Base-by-base conservation (phyloP, 345 rosid genomes). In the Gossypium longicalyx region DNA sequence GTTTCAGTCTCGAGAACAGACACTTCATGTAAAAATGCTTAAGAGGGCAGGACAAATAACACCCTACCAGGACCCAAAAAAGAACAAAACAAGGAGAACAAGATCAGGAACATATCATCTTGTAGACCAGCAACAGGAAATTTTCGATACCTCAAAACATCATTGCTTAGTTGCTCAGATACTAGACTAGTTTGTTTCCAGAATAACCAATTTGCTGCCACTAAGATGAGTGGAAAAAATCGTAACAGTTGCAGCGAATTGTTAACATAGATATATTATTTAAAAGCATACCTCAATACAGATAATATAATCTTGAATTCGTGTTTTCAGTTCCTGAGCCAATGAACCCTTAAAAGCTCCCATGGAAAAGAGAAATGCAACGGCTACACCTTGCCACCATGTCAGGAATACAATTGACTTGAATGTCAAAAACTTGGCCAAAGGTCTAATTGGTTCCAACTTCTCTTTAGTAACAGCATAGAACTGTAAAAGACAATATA, bases 381-480 rank as follows among this genome's bases (percentile, higher is more conserved):
- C 87, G 25, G 92, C 84, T 19, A 95, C 78, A 57, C 99, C 99
- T 93, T 95, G 98, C 99, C 99, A 95, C 99, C 99, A 95, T 41
- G 99, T 95, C 78, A 95, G 89, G 86, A 95, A 95, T 17, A 95
- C 96, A 49, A 95, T 95, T 47, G 99, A 95, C 84, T 95, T 95
- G 83, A 95, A 90, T 38, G 97, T 91, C 77, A 95, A 76, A 71
- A 95, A 95, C 87, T 95, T 95, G 73, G 99, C 98, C 83, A 95
- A 71, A 38, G 98, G 99, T 84, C 87, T 95, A 67, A 95, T 95
- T 67, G 97, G 97, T 71, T 89, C 89, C 80, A 95, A 70, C 81
- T 85, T 90, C 72, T 95, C 97, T 86, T 95, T 95, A 59, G 80
- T 93, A 74, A 91, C 94, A 57, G 89, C 77, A 81, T 95, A 95